Evolutionary conservation across 2,329 filamentous ascomycete species (phyloP).

Genomic region (Aspergillus thermomutatus): DNA sequence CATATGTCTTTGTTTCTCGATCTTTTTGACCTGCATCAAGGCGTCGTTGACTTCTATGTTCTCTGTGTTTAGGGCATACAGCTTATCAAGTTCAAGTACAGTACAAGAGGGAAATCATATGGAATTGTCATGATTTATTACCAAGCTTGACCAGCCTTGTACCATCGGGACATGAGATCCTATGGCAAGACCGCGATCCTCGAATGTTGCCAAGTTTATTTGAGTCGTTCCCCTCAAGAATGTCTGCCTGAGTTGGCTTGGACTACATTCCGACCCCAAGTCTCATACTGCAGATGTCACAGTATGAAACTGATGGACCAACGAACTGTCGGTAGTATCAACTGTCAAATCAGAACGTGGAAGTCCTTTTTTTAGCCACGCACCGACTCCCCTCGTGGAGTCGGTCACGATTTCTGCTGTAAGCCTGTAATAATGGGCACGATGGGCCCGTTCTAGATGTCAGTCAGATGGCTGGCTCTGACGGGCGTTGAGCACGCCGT

Average conservation of each 20-base stretch:
- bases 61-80: neutral
- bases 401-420: neutral
- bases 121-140: neutral
- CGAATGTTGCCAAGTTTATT: too few species aligned
- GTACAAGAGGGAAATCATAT: neutral
- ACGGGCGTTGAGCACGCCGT: neutral
- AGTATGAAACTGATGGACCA: neutral
- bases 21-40: constrained; percentile 16
- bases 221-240: too few species aligned
- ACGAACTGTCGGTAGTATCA: neutral
- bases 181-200: too few species aligned
- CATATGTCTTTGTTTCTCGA: constrained; percentile 7
- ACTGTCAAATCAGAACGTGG: neutral
- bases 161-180: too few species aligned
- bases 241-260: neutral
- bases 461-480: neutral
- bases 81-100: neutral
- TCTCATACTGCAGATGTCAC: neutral
- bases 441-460: too few species aligned
- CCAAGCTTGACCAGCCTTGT: neutral
- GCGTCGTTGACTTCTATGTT: constrained; percentile 10
- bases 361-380: neutral
- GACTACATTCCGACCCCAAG: neutral
- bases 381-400: neutral
- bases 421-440: neutral